phyloP scores from a whole-genome alignment of 148 eudicot genomes.

The Vaccinium vitisidaea region DNA sequence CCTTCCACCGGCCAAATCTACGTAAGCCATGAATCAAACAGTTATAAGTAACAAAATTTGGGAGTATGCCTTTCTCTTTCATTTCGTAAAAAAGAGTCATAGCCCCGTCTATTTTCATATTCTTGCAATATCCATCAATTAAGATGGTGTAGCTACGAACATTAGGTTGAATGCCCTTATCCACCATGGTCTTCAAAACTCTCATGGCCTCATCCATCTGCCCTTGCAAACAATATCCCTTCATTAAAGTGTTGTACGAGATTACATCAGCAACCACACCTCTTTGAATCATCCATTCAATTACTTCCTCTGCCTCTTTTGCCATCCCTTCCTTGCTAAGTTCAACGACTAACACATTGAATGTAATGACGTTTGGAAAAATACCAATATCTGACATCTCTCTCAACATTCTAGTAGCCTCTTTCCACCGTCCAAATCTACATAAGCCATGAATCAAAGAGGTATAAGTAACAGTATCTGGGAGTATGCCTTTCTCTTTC shows the following conservation, averaged over 20 bases:
- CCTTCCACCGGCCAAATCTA: background rate
- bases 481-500: background rate
- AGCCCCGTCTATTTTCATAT: too few species aligned
- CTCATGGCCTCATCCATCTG: too few species aligned
- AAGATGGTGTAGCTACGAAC: too few species aligned
- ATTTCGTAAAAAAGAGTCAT: too few species aligned
- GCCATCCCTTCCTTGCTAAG: constrained; percentile 8
- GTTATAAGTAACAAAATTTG: background rate
- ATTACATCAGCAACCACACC: too few species aligned
- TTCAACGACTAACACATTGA: background rate
- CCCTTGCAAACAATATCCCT: too few species aligned
- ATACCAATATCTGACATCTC: background rate
- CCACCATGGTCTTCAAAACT: too few species aligned
- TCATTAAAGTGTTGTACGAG: too few species aligned
- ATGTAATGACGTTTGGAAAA: background rate
- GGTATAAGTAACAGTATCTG: constrained; percentile 3
- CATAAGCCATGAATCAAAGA: constrained; percentile 11
- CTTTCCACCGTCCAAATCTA: background rate
- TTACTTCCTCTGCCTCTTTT: background rate
- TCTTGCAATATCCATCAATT: too few species aligned
- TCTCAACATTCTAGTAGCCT: background rate
- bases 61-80: too few species aligned
- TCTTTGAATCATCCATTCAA: too few species aligned
- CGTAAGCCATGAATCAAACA: constrained; percentile 12
- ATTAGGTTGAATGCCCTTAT: too few species aligned